These are phyloP conservation scores for Pontederia crassipes DNA, from an alignment of 176 grass and related monocot genomes.

Conservation along the genomic window DNA sequence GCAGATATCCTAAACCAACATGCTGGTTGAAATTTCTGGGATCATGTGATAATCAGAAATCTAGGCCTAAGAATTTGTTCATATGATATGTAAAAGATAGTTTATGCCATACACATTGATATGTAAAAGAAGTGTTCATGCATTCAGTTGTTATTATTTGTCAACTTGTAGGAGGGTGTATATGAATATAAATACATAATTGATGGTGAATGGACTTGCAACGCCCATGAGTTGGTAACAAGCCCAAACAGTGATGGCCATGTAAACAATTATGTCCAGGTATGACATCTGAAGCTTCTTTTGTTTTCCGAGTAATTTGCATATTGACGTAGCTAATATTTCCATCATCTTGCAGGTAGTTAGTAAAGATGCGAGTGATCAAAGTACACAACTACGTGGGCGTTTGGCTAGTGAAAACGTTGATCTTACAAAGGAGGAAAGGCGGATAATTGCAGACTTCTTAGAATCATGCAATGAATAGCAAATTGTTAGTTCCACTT, in stretches of 20 bases:
- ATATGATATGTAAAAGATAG: neutral
- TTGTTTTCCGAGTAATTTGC: neutral
- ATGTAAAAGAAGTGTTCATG: constrained; percentile 5
- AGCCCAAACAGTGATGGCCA: constrained; percentile 58
- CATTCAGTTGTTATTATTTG: neutral
- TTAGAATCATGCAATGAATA: constrained; percentile 35
- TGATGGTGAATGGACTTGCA: constrained; percentile 72
- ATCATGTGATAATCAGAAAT: no score
- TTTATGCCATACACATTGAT: neutral
- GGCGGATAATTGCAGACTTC: constrained; percentile 65
- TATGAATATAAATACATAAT: constrained; percentile 97
- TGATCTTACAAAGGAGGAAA: constrained; percentile 51
- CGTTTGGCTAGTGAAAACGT: constrained; percentile 44
- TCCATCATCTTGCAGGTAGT: constrained; percentile 35
- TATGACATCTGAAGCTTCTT: constrained; percentile 16
- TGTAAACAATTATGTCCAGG: constrained; percentile 90
- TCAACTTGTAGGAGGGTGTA: constrained; percentile 58
- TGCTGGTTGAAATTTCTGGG: no score
- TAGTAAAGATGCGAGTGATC: constrained; percentile 27
- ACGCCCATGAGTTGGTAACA: constrained; percentile 43
- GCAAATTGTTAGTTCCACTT: constrained; percentile 16
- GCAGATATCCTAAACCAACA: no score
- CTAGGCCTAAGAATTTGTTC: no score
- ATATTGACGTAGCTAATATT: neutral
- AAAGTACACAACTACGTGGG: constrained; percentile 38